phyloP scores from a whole-genome alignment of 2,329 filamentous ascomycete genomes.

The Xylariomycetidae sp. region DNA sequence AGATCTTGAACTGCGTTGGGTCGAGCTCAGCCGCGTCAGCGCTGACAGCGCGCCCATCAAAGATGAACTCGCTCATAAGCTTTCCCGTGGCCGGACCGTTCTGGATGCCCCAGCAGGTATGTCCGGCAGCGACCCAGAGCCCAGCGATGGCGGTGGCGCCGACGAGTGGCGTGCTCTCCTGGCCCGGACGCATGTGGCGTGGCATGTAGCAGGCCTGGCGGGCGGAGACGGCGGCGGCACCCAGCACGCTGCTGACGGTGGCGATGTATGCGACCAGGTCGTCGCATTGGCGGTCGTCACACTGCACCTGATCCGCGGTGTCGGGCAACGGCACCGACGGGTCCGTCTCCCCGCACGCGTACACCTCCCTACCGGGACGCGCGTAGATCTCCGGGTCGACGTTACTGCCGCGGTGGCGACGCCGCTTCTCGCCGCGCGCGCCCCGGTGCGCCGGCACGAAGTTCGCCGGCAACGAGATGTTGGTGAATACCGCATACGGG shows the following conservation, averaged over 20 bases:
- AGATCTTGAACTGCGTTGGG: conserved; percentile 57
- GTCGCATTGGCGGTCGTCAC: conserved; percentile 71
- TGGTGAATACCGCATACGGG: conserved; percentile 78
- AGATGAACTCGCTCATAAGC: conserved; percentile 71
- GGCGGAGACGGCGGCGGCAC: conserved; percentile 61
- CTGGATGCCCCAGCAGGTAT: conserved; percentile 98
- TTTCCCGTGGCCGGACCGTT: conserved; percentile 86
- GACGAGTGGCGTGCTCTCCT: conserved; percentile 64
- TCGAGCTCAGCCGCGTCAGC: conserved; percentile 62
- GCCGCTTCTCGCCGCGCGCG: conserved; percentile 38
- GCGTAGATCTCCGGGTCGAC: conserved; percentile 93
- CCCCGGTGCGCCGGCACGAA: conserved; percentile 50
- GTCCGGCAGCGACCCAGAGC: conserved; percentile 76
- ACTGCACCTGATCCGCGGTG: conserved; percentile 67
- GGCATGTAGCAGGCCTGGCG: conserved; percentile 93
- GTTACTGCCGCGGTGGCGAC: conserved; percentile 47
- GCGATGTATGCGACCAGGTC: conserved; percentile 77
- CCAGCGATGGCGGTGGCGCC: conserved; percentile 69
- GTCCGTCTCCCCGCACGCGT: conserved; percentile 89
- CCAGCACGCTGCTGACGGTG: conserved; percentile 59
- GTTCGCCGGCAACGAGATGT: conserved; percentile 65
- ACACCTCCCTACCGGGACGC: conserved; percentile 80
- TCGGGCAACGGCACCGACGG: conserved; percentile 65
- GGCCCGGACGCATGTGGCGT: conserved; percentile 58
- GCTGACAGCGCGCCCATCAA: conserved; percentile 65